Evolutionary conservation across 2,329 filamentous ascomycete species (phyloP).

Genomic region (Tolypocladium pustulatum): DNA sequence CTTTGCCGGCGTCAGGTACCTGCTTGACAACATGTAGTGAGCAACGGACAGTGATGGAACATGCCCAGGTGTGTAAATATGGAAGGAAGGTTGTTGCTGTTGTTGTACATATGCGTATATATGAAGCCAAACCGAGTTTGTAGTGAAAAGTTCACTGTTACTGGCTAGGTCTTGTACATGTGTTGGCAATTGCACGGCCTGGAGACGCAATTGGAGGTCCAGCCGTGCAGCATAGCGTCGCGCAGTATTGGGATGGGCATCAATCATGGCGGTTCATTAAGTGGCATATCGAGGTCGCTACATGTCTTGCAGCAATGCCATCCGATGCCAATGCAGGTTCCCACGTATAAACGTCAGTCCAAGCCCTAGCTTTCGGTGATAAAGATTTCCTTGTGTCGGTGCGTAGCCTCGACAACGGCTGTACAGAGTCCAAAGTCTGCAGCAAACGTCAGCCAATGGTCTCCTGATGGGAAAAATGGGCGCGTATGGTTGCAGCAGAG

Average conservation of each 20-base stretch:
- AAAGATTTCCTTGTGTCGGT: conserved; percentile 73
- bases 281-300: neutral
- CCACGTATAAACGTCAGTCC: neutral
- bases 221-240: neutral
- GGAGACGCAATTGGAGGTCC: neutral
- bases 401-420: conserved; percentile 76
- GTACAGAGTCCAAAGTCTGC: conserved; percentile 67
- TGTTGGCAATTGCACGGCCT: neutral
- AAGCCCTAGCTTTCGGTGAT: conserved; percentile 35
- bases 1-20: conserved; percentile 46
- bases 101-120: neutral
- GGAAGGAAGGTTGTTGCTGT: neutral
- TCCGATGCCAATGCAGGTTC: neutral
- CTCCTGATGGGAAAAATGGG: neutral
- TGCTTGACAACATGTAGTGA: conserved; percentile 33
- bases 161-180: neutral
- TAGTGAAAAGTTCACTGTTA: neutral
- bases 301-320: neutral
- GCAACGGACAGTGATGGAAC: neutral
- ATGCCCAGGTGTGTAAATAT: neutral
- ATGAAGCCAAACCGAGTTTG: neutral
- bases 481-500: neutral
- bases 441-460: neutral
- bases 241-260: neutral
- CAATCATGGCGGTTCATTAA: neutral